Evolutionary conservation across 2,329 filamentous ascomycete genomes (phyloP), one percentile per base, ranked within the genome.

Genomic region (Colletotrichum sidae): DNA sequence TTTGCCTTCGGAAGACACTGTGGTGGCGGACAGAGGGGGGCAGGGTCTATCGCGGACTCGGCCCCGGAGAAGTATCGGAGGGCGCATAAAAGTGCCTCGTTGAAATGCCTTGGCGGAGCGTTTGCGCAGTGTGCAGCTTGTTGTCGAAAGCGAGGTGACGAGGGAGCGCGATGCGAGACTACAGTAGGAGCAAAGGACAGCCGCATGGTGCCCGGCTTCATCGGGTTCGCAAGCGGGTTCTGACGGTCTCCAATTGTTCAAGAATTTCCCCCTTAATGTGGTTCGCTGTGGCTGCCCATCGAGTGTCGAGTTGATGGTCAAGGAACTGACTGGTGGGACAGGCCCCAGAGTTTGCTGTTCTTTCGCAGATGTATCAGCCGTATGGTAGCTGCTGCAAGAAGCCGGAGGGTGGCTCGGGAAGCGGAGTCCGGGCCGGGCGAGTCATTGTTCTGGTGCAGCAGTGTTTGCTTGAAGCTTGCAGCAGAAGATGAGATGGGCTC

Each of bases 401-500:
- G 41, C 38, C 49, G 58, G 62, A 52, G 42, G n/a, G 49, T 17
- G 52, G 52, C 13, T 56, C 57, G 58, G 58, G 37, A 62, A 34
- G 37, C 47, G 62, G 62, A 51, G 46, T 38, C 44, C 58, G 62
- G 52, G 33, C 58, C 58, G 52, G 62, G 41, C 62, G 52, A 62
- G 62, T 65, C 58, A 57, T 61, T 25, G 3, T 25, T 25, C 25
- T 25, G 25, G 25, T 25, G 25, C 25, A 25, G 25, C 25, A 4
- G 25, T 25, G 25, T 25, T 25, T 25, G 25, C 25, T 25, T 25
- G 25, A 25, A 25, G 25, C 25, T 25, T 25, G 25, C 25, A 25
- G 25, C 25, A 25, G 25, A 25, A 25, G 25, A 25, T 25, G 25
- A 25, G 4, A 25, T 25, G 25, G 25, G 25, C 25, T 25, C 25